Percentiles rank a stretch among this genome's conserved stretches.
These are phyloP conservation scores for Pythium guiyangense DNA, from an alignment of 352 stramenopile species.

Conservation along the genomic window DNA sequence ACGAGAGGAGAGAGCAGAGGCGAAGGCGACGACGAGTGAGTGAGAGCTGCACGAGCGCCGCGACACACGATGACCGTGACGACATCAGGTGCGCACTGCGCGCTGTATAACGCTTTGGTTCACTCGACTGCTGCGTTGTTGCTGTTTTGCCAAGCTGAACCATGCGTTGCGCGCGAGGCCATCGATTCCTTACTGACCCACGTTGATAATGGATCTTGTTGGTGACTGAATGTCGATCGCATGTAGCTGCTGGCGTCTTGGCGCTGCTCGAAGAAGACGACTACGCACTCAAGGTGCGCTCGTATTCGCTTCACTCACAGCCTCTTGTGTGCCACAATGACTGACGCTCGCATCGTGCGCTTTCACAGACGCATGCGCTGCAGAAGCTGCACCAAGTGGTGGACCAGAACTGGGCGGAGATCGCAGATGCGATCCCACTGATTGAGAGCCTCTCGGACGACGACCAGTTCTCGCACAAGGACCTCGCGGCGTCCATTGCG, in stretches of 20 bases:
- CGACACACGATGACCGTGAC: neutral
- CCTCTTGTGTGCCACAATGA: neutral
- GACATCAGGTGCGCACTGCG: neutral
- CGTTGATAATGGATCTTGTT: conserved; percentile 9
- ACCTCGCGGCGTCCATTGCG: conserved; percentile 90
- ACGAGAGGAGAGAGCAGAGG: neutral
- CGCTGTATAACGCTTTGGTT: neutral
- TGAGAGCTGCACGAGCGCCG: neutral
- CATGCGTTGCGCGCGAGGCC: neutral
- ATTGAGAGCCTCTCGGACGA: conserved; percentile 95
- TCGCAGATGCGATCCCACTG: conserved; percentile 86
- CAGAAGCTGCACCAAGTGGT: conserved; percentile 91
- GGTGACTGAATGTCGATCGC: too few species aligned
- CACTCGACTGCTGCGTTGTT: neutral
- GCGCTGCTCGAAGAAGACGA: conserved; percentile 91
- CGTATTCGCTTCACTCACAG: neutral
- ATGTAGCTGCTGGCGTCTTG: conserved; percentile 81
- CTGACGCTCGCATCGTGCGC: conserved; percentile 6
- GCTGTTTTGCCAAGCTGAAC: too few species aligned
- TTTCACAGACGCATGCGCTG: conserved; percentile 77
- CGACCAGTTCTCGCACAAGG: conserved; percentile 84
- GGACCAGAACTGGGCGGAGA: conserved; percentile 94
- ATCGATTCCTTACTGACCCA: neutral
- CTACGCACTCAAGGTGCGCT: conserved; percentile 75
- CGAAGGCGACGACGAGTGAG: neutral